A percentile compares a stretch with the other conserved stretches of the same genome.
Conservation (phyloP, 2,329 filamentous ascomycete species). For the Pseudocercospora eumusae region DNA sequence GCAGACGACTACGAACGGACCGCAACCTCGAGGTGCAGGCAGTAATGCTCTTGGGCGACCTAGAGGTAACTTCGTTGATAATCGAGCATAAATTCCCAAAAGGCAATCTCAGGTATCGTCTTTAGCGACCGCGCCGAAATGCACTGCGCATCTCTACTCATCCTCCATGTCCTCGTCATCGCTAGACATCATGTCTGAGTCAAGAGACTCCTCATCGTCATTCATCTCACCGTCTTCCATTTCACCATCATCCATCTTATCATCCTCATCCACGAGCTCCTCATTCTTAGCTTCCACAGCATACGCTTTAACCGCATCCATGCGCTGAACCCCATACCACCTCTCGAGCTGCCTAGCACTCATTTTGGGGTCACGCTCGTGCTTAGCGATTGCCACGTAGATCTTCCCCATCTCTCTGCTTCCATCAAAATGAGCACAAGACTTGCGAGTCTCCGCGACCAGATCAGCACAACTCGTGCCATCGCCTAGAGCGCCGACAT, state of each 20-base stretch:
- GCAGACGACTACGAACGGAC: background rate
- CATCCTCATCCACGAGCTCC: too few relatives aligned
- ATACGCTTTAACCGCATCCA: too few relatives aligned
- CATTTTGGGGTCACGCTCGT: too few relatives aligned
- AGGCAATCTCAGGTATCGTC: too few relatives aligned
- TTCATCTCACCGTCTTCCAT: background rate
- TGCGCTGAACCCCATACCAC: too few relatives aligned
- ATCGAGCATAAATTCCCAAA: too few relatives aligned
- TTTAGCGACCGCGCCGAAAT: too few relatives aligned
- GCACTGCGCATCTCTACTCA: background rate
- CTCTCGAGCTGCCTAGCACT: background rate
- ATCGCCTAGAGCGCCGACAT: background rate
- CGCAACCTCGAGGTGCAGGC: background rate
- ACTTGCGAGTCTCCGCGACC: background rate
- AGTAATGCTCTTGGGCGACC: background rate
- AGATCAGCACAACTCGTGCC: background rate
- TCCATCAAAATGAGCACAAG: background rate
- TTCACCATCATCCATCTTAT: background rate
- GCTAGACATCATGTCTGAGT: constrained; percentile 5
- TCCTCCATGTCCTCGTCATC: background rate
- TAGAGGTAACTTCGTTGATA: background rate
- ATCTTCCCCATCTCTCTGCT: background rate
- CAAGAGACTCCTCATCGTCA: background rate
- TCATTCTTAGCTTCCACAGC: too few relatives aligned
- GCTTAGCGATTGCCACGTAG: background rate